Evolutionary conservation across 768 basidiomycete species (phyloP), one percentile per base, ranked within the genome.

Genomic region (Lyophyllum semitale): DNA sequence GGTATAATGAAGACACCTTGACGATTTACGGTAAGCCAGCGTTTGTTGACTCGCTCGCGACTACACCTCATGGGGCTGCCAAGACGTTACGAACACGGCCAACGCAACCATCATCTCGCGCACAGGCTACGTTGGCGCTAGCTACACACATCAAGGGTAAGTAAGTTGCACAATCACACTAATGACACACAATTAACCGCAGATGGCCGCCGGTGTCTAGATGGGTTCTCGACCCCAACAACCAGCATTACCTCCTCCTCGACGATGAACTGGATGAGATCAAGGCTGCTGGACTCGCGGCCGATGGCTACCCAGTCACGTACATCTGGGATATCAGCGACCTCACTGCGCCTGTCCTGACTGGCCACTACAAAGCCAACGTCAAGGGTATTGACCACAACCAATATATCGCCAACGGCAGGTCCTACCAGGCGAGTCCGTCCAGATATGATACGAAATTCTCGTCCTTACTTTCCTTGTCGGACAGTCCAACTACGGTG

Each of bases 111-210:
- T 71, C 54, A 66, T 71, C 58, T 69, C 68, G 5, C 55, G 61
- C 1, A 69, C 68, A 9, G 51, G 62, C 15, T 71, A 71, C 60
- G 64, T 64, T 37, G 69, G 69, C 43, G 69, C 67, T 11, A 59
- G 57, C 45, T 71, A 71, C 59, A 64, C 67, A 26, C 70, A 71
- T 61, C 70, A 71, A 55, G 70, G 70, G 43, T 71, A 41, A 9
- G 50, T 41, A 5, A 1, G 6, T 42, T 30, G 8, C n/a, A n/a
- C n/a, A n/a, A 38, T 15, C 37, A 2, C 37, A 18, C 17, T 38
- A 4, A 5, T 18, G 5, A 4, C 37, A 18, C 17, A 9, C 11
- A 9, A 38, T 2, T 38, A n/a, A 38, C 37, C 26, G 17, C 27
- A 4, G 7, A 27, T 17, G n/a, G 11, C 40, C n/a, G n/a, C n/a